phyloP scores from a whole-genome alignment of 768 basidiomycete species.

The Tulasnella sp. region DNA sequence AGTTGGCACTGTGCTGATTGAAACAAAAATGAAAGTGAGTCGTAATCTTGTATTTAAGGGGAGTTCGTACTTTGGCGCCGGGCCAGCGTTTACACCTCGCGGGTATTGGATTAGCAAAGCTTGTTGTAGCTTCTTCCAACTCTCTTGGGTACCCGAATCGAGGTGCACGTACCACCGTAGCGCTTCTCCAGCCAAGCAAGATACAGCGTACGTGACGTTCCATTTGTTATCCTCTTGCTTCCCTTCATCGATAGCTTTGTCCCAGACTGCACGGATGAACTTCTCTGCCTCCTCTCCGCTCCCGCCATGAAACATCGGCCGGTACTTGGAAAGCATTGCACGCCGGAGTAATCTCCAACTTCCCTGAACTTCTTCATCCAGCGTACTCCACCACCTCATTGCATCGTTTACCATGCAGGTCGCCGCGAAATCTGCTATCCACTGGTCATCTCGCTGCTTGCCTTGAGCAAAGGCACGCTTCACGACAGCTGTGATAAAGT shows the following conservation, averaged over 20 bases:
- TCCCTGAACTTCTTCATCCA: background rate
- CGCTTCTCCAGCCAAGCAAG: background rate
- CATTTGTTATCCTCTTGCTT: background rate
- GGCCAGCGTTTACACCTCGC: background rate
- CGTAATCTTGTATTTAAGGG: background rate
- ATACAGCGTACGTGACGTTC: background rate
- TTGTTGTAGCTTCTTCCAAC: background rate
- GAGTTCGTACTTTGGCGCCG: background rate
- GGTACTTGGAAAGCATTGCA: background rate
- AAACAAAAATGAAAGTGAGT: background rate
- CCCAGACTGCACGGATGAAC: background rate
- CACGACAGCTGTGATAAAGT: background rate
- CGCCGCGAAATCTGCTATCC: background rate
- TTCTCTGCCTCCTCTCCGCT: background rate
- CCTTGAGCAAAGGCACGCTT: background rate
- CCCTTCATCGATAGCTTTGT: background rate
- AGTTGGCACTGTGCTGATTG: background rate
- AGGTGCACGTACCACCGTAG: background rate
- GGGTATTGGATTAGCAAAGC: background rate
- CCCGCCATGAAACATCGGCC: background rate
- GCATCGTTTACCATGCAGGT: background rate
- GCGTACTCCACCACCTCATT: background rate
- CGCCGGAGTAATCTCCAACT: background rate
- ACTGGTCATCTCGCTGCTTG: slow-evolving; percentile 1
- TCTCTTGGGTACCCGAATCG: background rate